These are phyloP conservation scores for Mercurialis annua DNA, from an alignment of 345 rosid species.

Conservation along the genomic window DNA sequence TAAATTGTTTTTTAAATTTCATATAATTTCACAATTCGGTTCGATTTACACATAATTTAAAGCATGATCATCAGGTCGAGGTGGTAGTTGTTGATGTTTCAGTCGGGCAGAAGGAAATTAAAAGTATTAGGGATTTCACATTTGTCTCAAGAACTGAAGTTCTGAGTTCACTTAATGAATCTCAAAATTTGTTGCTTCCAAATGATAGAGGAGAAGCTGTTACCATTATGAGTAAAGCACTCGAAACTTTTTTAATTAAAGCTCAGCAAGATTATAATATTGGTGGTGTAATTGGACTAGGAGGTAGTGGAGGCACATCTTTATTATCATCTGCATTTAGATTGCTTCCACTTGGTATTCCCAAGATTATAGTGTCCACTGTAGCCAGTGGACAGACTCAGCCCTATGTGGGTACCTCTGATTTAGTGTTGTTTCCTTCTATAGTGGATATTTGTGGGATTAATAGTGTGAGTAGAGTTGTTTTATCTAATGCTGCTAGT, in stretches of 20 bases:
- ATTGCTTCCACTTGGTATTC: slow-evolving; percentile 69
- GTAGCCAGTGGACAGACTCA: slow-evolving; percentile 87
- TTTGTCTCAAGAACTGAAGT: slow-evolving; percentile 54
- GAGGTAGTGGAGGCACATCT: slow-evolving; percentile 94
- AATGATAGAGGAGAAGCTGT: slow-evolving; percentile 77
- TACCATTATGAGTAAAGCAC: slow-evolving; percentile 60
- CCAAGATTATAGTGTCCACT: slow-evolving; percentile 82
- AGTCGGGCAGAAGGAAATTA: slow-evolving; percentile 33
- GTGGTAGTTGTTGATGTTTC: slow-evolving; percentile 82
- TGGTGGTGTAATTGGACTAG: slow-evolving; percentile 73
- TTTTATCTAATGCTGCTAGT: slow-evolving; percentile 80
- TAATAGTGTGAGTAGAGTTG: slow-evolving; percentile 76
- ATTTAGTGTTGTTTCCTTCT: slow-evolving; percentile 74
- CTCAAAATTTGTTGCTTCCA: slow-evolving; percentile 30
- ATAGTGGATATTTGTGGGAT: slow-evolving; percentile 88
- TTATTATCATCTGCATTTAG: slow-evolving; percentile 65
- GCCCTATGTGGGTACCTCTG: slow-evolving; percentile 79
- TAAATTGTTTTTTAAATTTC: neutral
- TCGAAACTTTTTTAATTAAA: slow-evolving; percentile 46
- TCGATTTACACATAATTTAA: slow-evolving; percentile 1
- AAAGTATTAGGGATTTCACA: slow-evolving; percentile 35
- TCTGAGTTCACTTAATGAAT: slow-evolving; percentile 36
- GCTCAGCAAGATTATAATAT: slow-evolving; percentile 35
- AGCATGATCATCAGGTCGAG: slow-evolving; percentile 41
- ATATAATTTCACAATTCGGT: neutral